These are phyloP conservation scores for Chondrus crispus DNA, from an alignment of 23 red algal species.

Conservation along the genomic window DNA sequence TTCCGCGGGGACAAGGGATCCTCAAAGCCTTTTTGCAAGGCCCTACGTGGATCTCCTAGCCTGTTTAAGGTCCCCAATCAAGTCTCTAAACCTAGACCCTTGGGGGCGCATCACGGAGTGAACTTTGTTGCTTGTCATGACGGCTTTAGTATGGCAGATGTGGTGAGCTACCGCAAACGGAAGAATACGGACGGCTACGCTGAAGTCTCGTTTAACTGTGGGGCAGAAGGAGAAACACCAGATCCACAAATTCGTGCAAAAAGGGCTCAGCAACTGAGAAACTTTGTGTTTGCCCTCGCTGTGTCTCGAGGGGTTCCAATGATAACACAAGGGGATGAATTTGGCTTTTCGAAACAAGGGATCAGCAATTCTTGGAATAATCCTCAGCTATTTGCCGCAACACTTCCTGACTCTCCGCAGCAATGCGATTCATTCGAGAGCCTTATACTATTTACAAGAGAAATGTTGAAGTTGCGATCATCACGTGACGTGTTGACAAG, in stretches of 20 bases:
- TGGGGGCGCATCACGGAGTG: slow-evolving; percentile 59
- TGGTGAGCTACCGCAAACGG: slow-evolving; percentile 56
- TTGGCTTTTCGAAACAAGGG: slow-evolving; percentile 68
- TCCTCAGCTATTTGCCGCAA: slow-evolving; percentile 5
- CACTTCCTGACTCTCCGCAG: neutral
- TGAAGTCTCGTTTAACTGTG: slow-evolving; percentile 70
- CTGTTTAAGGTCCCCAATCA: slow-evolving; percentile 21
- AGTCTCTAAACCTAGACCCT: neutral
- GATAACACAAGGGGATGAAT: slow-evolving; percentile 69
- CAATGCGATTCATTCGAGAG: neutral
- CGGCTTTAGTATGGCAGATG: slow-evolving; percentile 73
- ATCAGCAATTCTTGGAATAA: slow-evolving; percentile 64
- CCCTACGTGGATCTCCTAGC: slow-evolving; percentile 49
- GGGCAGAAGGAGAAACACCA: slow-evolving; percentile 44
- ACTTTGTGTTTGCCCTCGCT: slow-evolving; percentile 58
- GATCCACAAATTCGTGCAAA: neutral
- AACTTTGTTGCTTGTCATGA: slow-evolving; percentile 87
- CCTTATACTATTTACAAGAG: neutral
- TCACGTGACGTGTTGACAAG: neutral
- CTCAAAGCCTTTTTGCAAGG: slow-evolving; percentile 40
- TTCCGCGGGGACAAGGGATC: slow-evolving; percentile 38
- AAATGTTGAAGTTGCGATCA: neutral
- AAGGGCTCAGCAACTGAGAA: slow-evolving; percentile 44
- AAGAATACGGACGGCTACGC: slow-evolving; percentile 62
- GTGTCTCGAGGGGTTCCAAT: slow-evolving; percentile 71